Percentiles rank a stretch among this genome's conserved stretches.
These are phyloP conservation scores for Harringtonia lauricola DNA, from an alignment of 2,329 filamentous ascomycete genomes.

Conservation along the genomic window DNA sequence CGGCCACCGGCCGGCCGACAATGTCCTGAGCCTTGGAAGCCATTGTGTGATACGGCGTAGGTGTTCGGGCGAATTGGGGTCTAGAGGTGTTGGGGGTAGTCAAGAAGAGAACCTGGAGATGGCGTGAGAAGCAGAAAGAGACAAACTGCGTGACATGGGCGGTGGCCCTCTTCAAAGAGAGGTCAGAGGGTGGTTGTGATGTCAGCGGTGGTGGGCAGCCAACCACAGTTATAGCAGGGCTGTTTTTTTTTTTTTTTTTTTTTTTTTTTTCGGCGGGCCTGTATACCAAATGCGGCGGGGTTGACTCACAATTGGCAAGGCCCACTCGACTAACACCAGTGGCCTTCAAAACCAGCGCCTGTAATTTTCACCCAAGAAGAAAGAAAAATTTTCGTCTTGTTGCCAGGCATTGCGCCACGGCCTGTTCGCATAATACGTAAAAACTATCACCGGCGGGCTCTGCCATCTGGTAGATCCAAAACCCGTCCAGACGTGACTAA, in stretches of 20 bases:
- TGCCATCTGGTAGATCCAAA: too few species aligned
- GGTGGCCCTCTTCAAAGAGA: background rate
- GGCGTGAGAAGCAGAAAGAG: background rate
- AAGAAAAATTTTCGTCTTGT: too few species aligned
- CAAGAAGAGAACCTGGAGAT: too few species aligned
- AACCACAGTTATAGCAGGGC: constrained; percentile 1
- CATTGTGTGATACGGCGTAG: constrained; percentile 10
- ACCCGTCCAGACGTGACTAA: too few species aligned
- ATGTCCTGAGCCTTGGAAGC: constrained; percentile 13
- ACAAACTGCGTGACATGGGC: background rate
- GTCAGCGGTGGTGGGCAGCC: constrained; percentile 5
- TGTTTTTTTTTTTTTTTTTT: background rate
- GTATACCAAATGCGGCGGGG: background rate
- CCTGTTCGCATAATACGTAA: too few species aligned
- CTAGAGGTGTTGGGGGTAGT: too few species aligned
- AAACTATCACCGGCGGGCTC: too few species aligned
- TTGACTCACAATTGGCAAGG: background rate
- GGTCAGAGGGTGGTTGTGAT: constrained; percentile 5
- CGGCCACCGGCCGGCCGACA: constrained; percentile 31
- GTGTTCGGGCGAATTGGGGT: too few species aligned
- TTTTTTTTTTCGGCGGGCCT: background rate
- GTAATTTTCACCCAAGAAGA: too few species aligned
- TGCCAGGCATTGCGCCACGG: too few species aligned
- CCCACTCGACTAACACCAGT: too few species aligned
- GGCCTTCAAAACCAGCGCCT: too few species aligned